Conservation (phyloP, 2,329 filamentous ascomycete species). For the Fonsecaea pugnacius region DNA sequence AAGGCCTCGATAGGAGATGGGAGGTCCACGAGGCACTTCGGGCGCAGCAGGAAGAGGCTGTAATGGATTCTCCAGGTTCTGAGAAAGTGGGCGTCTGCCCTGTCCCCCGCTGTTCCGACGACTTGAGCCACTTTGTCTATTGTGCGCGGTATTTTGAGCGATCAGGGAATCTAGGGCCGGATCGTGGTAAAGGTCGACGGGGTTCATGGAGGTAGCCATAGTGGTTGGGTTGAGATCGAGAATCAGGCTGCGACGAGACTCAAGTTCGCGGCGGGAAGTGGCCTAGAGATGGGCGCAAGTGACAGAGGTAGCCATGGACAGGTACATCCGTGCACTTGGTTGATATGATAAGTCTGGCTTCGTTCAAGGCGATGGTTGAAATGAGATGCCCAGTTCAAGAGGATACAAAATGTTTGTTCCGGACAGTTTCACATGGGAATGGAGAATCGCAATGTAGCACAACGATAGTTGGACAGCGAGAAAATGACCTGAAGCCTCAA, state of each 20-base stretch:
- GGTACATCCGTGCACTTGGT: not conserved
- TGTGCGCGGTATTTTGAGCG: slow-evolving; percentile 11
- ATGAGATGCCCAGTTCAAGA: not conserved
- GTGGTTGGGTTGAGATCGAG: not conserved
- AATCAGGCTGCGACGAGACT: not conserved
- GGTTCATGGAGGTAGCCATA: slow-evolving; percentile 36
- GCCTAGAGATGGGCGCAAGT: slow-evolving; percentile 1
- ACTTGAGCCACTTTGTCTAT: slow-evolving; percentile 20
- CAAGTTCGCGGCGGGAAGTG: not conserved
- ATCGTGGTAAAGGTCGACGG: slow-evolving; percentile 36
- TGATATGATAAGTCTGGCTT: not conserved
- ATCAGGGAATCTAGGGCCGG: slow-evolving; percentile 33
- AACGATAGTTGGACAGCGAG: slow-evolving; percentile 14
- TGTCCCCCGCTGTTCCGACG: slow-evolving; percentile 20
- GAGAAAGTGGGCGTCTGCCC: slow-evolving; percentile 20
- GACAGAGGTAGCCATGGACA: slow-evolving; percentile 13
- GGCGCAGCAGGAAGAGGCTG: slow-evolving; percentile 51
- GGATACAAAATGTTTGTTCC: not conserved
- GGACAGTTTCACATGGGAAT: not conserved
- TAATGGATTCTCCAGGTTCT: slow-evolving; percentile 12
- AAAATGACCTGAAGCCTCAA: slow-evolving; percentile 18
- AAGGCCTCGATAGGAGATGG: slow-evolving; percentile 57
- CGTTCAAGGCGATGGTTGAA: not conserved
- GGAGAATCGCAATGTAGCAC: slow-evolving; percentile 14
- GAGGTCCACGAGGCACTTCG: slow-evolving; percentile 64